Conservation (phyloP, 106 monocot genomes). For the Cymbidium sinense region DNA sequence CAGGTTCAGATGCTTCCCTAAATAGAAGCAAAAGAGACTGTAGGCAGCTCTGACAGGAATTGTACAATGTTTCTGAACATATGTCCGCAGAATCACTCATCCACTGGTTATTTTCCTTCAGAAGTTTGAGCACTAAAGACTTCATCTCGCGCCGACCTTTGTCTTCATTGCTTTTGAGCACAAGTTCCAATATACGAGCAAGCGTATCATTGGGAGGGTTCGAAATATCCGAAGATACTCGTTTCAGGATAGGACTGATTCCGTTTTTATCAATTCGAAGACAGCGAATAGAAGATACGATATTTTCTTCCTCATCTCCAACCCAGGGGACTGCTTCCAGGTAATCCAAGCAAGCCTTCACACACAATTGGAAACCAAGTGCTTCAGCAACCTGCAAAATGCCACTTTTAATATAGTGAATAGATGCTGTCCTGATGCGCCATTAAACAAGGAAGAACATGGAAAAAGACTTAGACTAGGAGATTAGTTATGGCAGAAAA, state of each 20-base stretch:
- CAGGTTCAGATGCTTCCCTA: conserved; percentile 47
- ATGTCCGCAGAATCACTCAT: conserved; percentile 43
- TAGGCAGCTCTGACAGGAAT: conserved; percentile 61
- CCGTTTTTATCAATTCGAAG: conserved; percentile 48
- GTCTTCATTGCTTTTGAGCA: conserved; percentile 82
- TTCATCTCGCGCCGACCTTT: conserved; percentile 91
- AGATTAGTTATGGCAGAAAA: no score
- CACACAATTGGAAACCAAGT: conserved; percentile 65
- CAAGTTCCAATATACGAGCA: conserved; percentile 70
- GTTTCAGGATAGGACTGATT: conserved; percentile 63
- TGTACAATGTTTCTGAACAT: conserved; percentile 63
- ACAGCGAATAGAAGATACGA: conserved; percentile 58
- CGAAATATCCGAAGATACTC: conserved; percentile 63
- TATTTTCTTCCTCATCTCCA: conserved; percentile 90
- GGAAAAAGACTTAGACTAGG: no score
- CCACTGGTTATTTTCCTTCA: conserved; percentile 71
- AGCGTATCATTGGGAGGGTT: conserved; percentile 77
- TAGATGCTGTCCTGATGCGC: not conserved
- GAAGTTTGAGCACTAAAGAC: conserved; percentile 72
- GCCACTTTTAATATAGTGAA: not conserved
- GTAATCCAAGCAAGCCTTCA: conserved; percentile 89
- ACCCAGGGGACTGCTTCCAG: conserved; percentile 95
- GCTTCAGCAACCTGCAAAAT: conserved; percentile 71
- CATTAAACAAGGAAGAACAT: no score
- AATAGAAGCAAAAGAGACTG: conserved; percentile 53